A percentile compares a stretch with the other conserved stretches of the same genome.
Evolutionary conservation across 306 rosid genomes (phyloP).

Genomic region (Castanea mollissima): DNA sequence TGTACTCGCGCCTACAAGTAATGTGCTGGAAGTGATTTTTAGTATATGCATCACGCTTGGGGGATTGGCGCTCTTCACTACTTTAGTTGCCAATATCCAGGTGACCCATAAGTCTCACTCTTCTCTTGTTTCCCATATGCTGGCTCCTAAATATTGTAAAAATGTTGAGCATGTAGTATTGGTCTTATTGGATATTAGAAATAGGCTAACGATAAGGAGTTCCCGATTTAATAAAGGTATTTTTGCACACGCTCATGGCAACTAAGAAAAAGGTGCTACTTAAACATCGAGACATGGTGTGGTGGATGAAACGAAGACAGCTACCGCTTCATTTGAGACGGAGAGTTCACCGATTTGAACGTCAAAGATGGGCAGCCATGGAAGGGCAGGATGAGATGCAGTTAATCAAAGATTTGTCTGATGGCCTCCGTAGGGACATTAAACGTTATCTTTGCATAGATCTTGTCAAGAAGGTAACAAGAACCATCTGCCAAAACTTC

Average conservation of each 20-base stretch:
- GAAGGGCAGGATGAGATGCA: constrained; percentile 34
- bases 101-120: neutral
- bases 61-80: constrained; percentile 33
- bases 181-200: neutral
- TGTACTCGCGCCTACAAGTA: constrained; percentile 29
- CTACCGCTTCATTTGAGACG: constrained; percentile 32
- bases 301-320: constrained; percentile 47
- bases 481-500: too few species aligned
- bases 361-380: constrained; percentile 29
- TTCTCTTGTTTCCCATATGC: neutral
- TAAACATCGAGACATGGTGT: constrained; percentile 31
- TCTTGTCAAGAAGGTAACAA: constrained; percentile 34
- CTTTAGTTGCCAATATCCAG: constrained; percentile 41
- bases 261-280: constrained; percentile 34
- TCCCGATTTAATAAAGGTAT: constrained; percentile 15
- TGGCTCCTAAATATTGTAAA: too few species aligned
- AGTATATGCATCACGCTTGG: constrained; percentile 17
- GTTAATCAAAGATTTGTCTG: constrained; percentile 31
- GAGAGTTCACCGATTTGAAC: constrained; percentile 32
- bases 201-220: neutral
- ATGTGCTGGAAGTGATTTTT: constrained; percentile 23
- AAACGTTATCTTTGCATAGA: constrained; percentile 44
- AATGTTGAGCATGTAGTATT: neutral
- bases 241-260: constrained; percentile 26
- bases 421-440: constrained; percentile 40